phyloP scores from a whole-genome alignment of 257 asterid species.

The Haberlea rhodopensis region DNA sequence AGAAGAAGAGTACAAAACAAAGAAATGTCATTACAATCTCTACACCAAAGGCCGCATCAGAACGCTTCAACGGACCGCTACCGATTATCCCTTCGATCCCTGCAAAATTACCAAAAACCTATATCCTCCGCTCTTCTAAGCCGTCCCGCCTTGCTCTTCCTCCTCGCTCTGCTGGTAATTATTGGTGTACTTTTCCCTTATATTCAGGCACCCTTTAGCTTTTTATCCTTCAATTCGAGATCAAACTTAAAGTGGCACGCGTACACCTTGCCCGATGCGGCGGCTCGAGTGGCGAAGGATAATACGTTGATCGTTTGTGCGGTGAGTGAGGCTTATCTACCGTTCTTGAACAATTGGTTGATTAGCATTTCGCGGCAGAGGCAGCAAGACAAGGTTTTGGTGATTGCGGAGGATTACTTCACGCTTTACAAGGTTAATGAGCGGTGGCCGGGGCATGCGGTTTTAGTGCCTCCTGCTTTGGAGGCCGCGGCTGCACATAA shows the following conservation, averaged over 20 bases:
- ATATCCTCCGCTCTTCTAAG: conserved; percentile 41
- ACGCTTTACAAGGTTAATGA: too few relatives aligned
- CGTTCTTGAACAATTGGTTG: too few relatives aligned
- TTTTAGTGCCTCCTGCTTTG: conserved; percentile 80
- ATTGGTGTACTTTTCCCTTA: conserved; percentile 63
- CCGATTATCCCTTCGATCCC: conserved; percentile 51
- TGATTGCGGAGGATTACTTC: too few relatives aligned
- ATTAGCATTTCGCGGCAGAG: too few relatives aligned
- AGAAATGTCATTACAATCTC: too few relatives aligned
- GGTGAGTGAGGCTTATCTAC: too few relatives aligned
- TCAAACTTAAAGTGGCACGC: conserved; percentile 65
- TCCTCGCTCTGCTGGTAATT: conserved; percentile 47
- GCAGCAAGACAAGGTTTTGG: too few relatives aligned
- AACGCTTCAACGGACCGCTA: too few relatives aligned
- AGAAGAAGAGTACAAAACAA: conserved; percentile 20
- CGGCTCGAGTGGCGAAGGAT: conserved; percentile 69
- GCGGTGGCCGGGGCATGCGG: conserved; percentile 99
- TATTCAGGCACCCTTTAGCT: too few relatives aligned
- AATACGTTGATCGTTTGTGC: conserved; percentile 70
- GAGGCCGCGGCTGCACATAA: conserved; percentile 80
- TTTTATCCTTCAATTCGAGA: too few relatives aligned
- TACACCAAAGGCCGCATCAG: too few relatives aligned
- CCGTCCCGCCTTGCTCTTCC: conserved; percentile 49
- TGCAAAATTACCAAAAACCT: too few relatives aligned
- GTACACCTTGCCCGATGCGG: conserved; percentile 77